phyloP scores from a whole-genome alignment of 2,329 filamentous ascomycete genomes.

The Apiospora hydei region DNA sequence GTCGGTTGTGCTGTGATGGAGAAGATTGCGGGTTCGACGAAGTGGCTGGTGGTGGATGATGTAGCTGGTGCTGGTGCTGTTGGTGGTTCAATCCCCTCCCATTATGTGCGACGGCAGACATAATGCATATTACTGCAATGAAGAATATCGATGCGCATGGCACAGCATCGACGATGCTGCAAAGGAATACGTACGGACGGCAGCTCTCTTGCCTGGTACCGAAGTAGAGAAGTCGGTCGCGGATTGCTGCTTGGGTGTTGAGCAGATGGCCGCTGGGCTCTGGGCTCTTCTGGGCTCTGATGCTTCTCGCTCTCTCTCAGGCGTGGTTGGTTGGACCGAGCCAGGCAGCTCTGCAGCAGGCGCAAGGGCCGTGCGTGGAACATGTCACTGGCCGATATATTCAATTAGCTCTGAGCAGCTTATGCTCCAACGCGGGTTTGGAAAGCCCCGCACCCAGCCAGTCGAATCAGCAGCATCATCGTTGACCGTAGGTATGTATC shows the following conservation, averaged over 20 bases:
- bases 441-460: not conserved
- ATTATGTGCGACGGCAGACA: constrained; percentile 15
- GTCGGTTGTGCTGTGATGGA: constrained; percentile 10
- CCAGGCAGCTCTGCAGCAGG: constrained; percentile 19
- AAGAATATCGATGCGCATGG: constrained; percentile 7
- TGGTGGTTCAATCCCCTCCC: constrained; percentile 20
- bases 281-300: not conserved
- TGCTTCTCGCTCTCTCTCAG: constrained; percentile 13
- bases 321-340: constrained; percentile 11
- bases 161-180: not conserved
- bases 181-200: not conserved
- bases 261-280: constrained; percentile 4
- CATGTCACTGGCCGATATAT: constrained; percentile 8
- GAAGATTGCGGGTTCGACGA: not conserved
- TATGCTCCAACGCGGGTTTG: not conserved
- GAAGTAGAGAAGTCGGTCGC: not conserved
- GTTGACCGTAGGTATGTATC: not conserved
- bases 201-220: not conserved
- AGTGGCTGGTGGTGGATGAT: not conserved
- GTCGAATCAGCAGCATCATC: not conserved
- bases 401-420: constrained; percentile 5
- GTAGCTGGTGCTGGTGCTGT: not conserved
- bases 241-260: not conserved
- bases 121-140: constrained; percentile 19
- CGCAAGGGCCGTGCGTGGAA: constrained; percentile 1